These are phyloP conservation scores for Sporothrix luriei DNA, from an alignment of 2,329 filamentous ascomycete genomes.

Conservation along the genomic window DNA sequence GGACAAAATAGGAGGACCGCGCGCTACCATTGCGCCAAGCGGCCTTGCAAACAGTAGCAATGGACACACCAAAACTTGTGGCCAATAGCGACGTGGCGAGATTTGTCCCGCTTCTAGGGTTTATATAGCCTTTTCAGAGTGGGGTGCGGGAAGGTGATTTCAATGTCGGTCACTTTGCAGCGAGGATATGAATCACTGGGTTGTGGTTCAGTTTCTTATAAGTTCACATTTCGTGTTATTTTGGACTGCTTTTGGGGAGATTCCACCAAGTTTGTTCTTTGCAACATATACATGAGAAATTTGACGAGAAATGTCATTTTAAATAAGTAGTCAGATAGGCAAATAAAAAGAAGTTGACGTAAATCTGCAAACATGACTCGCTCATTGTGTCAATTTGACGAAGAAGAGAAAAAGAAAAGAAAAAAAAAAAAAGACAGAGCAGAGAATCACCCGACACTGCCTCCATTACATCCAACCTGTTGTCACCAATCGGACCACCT, in stretches of 20 bases:
- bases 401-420: background rate
- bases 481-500: background rate
- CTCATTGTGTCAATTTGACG: slow-evolving; percentile 19
- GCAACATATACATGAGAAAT: background rate
- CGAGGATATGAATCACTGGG: too few relatives aligned
- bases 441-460: background rate
- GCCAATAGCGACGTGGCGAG: slow-evolving; percentile 36
- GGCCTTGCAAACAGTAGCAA: slow-evolving; percentile 33
- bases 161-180: too few relatives aligned
- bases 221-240: too few relatives aligned
- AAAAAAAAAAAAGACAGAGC: background rate
- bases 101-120: background rate
- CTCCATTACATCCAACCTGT: slow-evolving; percentile 14
- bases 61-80: slow-evolving; percentile 28
- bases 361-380: slow-evolving; percentile 7
- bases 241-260: background rate
- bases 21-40: slow-evolving; percentile 40
- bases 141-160: background rate
- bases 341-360: background rate
- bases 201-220: too few relatives aligned
- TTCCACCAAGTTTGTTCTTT: background rate
- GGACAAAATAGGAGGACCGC: slow-evolving; percentile 39
- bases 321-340: background rate
- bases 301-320: background rate
- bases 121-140: slow-evolving; percentile 33